Percentiles rank a stretch among this genome's conserved stretches.
Evolutionary conservation across 192 early-diverging fungal species (phyloP).

Genomic region (Gonapodya prolifera): DNA sequence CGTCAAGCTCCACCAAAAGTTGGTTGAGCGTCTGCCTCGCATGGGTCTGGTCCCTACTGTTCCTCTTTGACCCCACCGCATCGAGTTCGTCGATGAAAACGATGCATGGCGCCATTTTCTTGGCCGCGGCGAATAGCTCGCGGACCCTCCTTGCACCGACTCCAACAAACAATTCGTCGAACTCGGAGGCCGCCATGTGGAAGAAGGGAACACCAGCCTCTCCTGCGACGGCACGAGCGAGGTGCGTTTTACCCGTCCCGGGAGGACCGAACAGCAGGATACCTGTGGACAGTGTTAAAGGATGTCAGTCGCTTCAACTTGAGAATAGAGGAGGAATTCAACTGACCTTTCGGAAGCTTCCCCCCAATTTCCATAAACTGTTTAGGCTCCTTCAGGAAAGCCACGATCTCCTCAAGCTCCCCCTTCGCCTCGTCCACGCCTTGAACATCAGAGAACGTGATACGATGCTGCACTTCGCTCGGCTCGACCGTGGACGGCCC

Average conservation of each 20-base stretch:
- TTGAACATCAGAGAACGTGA: slow-evolving; percentile 88
- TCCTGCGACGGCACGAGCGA: slow-evolving; percentile 92
- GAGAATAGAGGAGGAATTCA: slow-evolving; percentile 9
- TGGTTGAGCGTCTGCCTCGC: slow-evolving; percentile 99
- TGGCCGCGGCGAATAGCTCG: slow-evolving; percentile 71
- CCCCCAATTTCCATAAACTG: slow-evolving; percentile 88
- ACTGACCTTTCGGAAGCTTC: slow-evolving; percentile 85
- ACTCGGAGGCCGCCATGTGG: slow-evolving; percentile 96
- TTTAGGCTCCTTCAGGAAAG: slow-evolving; percentile 85
- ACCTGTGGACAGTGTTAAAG: slow-evolving; percentile 12
- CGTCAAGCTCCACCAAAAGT: slow-evolving; percentile 96
- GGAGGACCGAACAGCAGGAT: slow-evolving; percentile 61
- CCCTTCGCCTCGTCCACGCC: slow-evolving; percentile 97
- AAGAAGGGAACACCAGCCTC: slow-evolving; percentile 98
- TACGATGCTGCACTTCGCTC: slow-evolving; percentile 31
- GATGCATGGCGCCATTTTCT: slow-evolving; percentile 65
- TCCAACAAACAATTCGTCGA: slow-evolving; percentile 98
- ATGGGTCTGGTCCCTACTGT: slow-evolving; percentile 84
- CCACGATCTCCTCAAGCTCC: slow-evolving; percentile 91
- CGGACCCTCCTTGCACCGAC: slow-evolving; percentile 80
- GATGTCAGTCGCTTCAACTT: not conserved
- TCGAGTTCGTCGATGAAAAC: slow-evolving; percentile 99
- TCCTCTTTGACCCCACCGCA: slow-evolving; percentile 90
- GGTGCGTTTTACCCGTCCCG: slow-evolving; percentile 94
- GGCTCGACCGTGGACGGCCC: slow-evolving; percentile 25